Conservation (phyloP, 2,329 filamentous ascomycete genomes). For the Didymella lethalis region DNA sequence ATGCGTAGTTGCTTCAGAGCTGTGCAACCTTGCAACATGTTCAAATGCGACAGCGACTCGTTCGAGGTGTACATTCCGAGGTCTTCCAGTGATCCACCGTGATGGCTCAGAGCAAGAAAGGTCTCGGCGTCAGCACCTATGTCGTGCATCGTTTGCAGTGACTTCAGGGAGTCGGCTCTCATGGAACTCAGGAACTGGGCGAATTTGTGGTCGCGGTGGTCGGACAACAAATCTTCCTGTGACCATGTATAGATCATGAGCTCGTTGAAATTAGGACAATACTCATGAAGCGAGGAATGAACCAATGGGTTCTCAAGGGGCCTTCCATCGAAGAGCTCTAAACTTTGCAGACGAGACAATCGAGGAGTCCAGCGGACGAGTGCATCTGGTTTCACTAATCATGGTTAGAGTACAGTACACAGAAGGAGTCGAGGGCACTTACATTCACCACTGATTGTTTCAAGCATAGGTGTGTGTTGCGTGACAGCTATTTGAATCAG, state of each 20-base stretch:
- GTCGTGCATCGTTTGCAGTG: constrained; percentile 66
- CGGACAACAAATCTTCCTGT: constrained; percentile 33
- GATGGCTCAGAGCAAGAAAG: constrained; percentile 61
- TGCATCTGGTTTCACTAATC: constrained; percentile 58
- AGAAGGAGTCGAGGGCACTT: constrained; percentile 25
- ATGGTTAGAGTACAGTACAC: constrained; percentile 17
- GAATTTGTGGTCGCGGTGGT: constrained; percentile 64
- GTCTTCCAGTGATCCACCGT: constrained; percentile 63
- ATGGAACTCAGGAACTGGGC: constrained; percentile 66
- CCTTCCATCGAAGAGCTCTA: constrained; percentile 69
- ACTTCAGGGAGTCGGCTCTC: constrained; percentile 63
- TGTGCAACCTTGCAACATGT: constrained; percentile 59
- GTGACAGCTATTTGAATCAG: constrained; percentile 52
- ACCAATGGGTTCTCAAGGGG: constrained; percentile 64
- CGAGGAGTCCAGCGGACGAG: constrained; percentile 67
- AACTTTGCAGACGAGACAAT: constrained; percentile 64
- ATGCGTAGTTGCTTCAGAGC: constrained; percentile 60
- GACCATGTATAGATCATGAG: constrained; percentile 66
- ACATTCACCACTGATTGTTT: constrained; percentile 65
- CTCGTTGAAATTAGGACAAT: constrained; percentile 68
- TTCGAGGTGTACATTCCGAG: constrained; percentile 61
- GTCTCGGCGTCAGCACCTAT: constrained; percentile 64
- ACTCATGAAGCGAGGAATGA: constrained; percentile 61
- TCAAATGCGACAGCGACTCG: constrained; percentile 60
- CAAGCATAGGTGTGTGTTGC: constrained; percentile 61